Evolutionary conservation across 2,329 filamentous ascomycete genomes (phyloP).

Genomic region (Cercospora janseana): DNA sequence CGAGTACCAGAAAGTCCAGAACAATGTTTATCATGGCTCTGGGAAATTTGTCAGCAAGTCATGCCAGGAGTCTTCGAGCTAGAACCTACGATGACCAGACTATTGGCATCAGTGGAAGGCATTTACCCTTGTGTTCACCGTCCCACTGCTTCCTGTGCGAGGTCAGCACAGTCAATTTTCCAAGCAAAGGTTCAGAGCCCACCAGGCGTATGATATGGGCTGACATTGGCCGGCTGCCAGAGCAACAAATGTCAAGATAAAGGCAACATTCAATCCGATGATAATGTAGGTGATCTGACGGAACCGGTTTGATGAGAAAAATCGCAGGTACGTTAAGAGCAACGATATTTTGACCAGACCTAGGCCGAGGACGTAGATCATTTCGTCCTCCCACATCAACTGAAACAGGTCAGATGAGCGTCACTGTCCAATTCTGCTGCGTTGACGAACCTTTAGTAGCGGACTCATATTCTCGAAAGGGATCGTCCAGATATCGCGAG

Average conservation of each 20-base stretch:
- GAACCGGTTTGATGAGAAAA: constrained; percentile 16
- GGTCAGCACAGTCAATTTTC: not conserved
- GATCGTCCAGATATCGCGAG: constrained; percentile 15
- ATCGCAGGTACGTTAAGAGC: constrained; percentile 18
- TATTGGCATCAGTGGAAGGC: not conserved
- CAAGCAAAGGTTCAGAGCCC: not conserved
- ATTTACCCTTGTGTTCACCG: constrained; percentile 8
- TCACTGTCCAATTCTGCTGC: not conserved
- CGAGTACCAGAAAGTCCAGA: constrained; percentile 4
- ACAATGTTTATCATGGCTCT: constrained; percentile 4
- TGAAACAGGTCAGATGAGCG: not conserved
- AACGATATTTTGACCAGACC: constrained; percentile 19
- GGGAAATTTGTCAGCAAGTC: not conserved
- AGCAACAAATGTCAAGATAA: constrained; percentile 10
- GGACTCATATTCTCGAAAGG: constrained; percentile 3
- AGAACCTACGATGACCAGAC: constrained; percentile 4
- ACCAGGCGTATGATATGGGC: constrained; percentile 15
- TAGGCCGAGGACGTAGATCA: constrained; percentile 8
- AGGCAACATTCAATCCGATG: constrained; percentile 11
- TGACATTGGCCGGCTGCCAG: constrained; percentile 14
- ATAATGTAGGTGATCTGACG: constrained; percentile 12
- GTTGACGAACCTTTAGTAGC: constrained; percentile 7
- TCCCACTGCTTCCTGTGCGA: constrained; percentile 2
- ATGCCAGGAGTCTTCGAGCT: not conserved
- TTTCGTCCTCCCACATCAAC: constrained; percentile 10